phyloP scores from a whole-genome alignment of 164 flowering plant genomes.

The Taxillus chinensis region DNA sequence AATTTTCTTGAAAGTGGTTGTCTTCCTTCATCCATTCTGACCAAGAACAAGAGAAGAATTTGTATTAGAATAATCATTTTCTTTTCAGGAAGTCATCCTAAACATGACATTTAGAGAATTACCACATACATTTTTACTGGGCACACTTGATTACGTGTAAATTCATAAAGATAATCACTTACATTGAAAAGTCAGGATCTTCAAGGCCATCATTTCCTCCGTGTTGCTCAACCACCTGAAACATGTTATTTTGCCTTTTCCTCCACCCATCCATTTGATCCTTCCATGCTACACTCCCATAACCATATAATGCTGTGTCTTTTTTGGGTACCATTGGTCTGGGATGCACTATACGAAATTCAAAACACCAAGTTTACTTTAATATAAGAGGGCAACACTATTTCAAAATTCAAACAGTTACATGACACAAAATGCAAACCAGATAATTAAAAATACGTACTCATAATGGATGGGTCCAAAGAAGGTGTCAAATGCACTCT shows the following conservation, averaged over 20 bases:
- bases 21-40: slow-evolving; percentile 55
- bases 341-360: slow-evolving; percentile 12
- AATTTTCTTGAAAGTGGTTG: slow-evolving; percentile 54
- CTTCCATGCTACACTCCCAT: slow-evolving; percentile 62
- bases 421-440: background rate
- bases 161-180: background rate
- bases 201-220: slow-evolving; percentile 18
- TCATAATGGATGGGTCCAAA: background rate
- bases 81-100: too few relatives aligned
- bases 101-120: too few relatives aligned
- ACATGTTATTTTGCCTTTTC: slow-evolving; percentile 37
- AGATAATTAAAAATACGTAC: slow-evolving; percentile 7
- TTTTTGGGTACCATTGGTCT: slow-evolving; percentile 22
- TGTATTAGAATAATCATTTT: background rate
- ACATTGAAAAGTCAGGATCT: slow-evolving; percentile 28
- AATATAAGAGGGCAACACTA: background rate
- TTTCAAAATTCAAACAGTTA: background rate
- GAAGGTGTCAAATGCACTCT: slow-evolving; percentile 1
- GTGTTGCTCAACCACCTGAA: slow-evolving; percentile 19
- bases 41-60: background rate
- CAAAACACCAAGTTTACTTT: background rate
- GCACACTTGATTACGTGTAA: too few relatives aligned
- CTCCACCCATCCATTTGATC: slow-evolving; percentile 57
- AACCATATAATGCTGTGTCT: slow-evolving; percentile 26
- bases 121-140: too few relatives aligned